A percentile compares a stretch with the other conserved stretches of the same genome.
Conservation (phyloP, 345 rosid species). For the Kandelia obovata region DNA sequence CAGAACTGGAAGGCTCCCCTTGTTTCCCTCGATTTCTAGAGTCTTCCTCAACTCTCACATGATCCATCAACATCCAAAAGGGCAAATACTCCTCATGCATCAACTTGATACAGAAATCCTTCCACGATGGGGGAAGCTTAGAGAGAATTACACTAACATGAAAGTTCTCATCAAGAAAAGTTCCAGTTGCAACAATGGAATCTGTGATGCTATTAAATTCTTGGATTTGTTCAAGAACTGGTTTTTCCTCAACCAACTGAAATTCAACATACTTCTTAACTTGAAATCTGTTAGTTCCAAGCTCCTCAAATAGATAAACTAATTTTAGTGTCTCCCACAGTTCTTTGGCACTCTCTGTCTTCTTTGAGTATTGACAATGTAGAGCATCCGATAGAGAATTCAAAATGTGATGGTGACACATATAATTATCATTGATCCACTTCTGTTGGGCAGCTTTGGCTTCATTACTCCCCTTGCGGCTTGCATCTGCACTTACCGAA, state of each 20-base stretch:
- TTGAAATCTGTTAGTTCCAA: constrained; percentile 54
- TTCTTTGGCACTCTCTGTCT: constrained; percentile 54
- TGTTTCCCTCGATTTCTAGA: constrained; percentile 25
- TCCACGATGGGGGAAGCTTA: constrained; percentile 85
- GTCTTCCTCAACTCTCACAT: constrained; percentile 53
- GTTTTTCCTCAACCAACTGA: constrained; percentile 54
- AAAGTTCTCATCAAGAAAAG: constrained; percentile 61
- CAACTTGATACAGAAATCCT: constrained; percentile 53
- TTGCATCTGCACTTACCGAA: constrained; percentile 27
- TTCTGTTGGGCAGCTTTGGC: constrained; percentile 39
- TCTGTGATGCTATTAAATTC: constrained; percentile 71
- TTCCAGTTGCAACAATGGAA: constrained; percentile 57
- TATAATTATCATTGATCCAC: constrained; percentile 65
- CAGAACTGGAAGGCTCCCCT: constrained; percentile 26
- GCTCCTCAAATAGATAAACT: constrained; percentile 60
- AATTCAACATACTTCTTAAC: constrained; percentile 77
- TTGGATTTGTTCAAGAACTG: constrained; percentile 54
- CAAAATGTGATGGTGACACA: constrained; percentile 62
- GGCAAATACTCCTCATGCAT: constrained; percentile 54
- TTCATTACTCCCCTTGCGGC: constrained; percentile 26
- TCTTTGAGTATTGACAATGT: constrained; percentile 50
- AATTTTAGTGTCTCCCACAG: constrained; percentile 77
- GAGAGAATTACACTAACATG: constrained; percentile 65
- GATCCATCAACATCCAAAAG: constrained; percentile 55
- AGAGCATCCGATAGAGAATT: constrained; percentile 63